Evolutionary conservation across 768 basidiomycete genomes (phyloP).

Genomic region (Floccularia luteovirens): DNA sequence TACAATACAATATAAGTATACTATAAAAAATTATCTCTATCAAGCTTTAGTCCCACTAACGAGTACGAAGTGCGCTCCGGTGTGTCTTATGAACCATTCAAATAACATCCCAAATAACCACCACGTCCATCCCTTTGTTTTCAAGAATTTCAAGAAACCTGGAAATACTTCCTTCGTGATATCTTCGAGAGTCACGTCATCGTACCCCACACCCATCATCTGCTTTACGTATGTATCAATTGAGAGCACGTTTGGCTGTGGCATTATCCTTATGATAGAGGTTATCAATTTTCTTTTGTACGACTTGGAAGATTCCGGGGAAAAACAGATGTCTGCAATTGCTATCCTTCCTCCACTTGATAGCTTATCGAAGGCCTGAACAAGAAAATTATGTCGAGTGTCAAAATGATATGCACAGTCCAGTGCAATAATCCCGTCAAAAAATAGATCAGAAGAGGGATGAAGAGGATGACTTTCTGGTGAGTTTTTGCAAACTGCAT

Average conservation of each 20-base stretch:
- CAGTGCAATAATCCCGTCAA: constrained; percentile 48
- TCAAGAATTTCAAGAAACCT: constrained; percentile 43
- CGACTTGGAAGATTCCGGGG: constrained; percentile 15
- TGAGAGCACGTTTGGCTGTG: constrained; percentile 40
- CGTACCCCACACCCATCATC: constrained; percentile 44
- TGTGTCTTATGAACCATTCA: constrained; percentile 22
- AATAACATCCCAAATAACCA: constrained; percentile 31
- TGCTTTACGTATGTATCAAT: constrained; percentile 31
- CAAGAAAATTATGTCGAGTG: constrained; percentile 42
- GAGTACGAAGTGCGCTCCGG: constrained; percentile 44
- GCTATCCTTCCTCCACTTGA: constrained; percentile 43
- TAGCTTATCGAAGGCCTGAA: constrained; percentile 39
- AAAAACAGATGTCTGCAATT: constrained; percentile 57
- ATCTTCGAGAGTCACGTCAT: constrained; percentile 46
- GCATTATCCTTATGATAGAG: constrained; percentile 33
- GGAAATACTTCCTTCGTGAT: constrained; percentile 53
- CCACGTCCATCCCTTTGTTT: constrained; percentile 33
- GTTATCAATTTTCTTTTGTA: constrained; percentile 17
- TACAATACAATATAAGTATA: no score
- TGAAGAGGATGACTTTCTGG: constrained; percentile 34
- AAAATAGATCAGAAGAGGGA: constrained; percentile 21
- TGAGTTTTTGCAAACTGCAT: constrained; percentile 35
- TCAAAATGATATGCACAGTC: constrained; percentile 69
- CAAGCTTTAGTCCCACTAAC: constrained; percentile 24
- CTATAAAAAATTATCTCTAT: background rate